Evolutionary conservation across 352 stramenopile genomes (phyloP).

Genomic region (Pythium myriotylum): DNA sequence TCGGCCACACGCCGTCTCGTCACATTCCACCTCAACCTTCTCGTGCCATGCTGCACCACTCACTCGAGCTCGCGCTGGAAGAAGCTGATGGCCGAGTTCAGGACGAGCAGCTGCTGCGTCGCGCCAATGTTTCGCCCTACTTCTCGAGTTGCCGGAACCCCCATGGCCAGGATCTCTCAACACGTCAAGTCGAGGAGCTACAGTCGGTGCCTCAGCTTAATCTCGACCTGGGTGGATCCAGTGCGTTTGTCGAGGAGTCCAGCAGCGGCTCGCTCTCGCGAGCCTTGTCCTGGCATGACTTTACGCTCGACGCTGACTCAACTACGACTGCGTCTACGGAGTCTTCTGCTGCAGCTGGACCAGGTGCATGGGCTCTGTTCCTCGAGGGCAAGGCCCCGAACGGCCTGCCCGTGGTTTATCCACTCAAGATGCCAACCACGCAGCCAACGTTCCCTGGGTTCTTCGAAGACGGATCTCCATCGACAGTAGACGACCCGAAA

Average conservation of each 20-base stretch:
- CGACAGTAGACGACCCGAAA: too few relatives aligned
- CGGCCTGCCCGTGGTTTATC: not conserved
- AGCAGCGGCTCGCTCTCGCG: conserved; percentile 1
- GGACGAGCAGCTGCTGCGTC: conserved; percentile 32
- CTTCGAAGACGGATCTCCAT: not conserved
- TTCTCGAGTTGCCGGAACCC: conserved; percentile 36
- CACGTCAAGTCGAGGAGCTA: too few relatives aligned
- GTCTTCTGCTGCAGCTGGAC: too few relatives aligned
- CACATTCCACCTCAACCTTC: not conserved
- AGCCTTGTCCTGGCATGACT: conserved; percentile 7
- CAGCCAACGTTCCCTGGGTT: conserved; percentile 2
- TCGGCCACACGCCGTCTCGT: not conserved
- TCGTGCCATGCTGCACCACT: conserved; percentile 11
- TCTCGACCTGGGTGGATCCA: not conserved
- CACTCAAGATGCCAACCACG: conserved; percentile 19
- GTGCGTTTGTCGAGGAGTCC: not conserved
- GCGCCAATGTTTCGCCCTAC: conserved; percentile 42
- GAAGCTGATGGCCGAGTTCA: conserved; percentile 31
- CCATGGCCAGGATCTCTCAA: too few relatives aligned
- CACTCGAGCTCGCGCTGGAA: conserved; percentile 44
- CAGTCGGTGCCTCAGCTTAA: too few relatives aligned
- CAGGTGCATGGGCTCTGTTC: conserved; percentile 8
- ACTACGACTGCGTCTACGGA: too few relatives aligned
- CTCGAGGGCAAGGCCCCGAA: not conserved
- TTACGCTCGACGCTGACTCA: conserved; percentile 9